phyloP scores from a whole-genome alignment of 345 rosid species.

The Lepidium africanum region DNA sequence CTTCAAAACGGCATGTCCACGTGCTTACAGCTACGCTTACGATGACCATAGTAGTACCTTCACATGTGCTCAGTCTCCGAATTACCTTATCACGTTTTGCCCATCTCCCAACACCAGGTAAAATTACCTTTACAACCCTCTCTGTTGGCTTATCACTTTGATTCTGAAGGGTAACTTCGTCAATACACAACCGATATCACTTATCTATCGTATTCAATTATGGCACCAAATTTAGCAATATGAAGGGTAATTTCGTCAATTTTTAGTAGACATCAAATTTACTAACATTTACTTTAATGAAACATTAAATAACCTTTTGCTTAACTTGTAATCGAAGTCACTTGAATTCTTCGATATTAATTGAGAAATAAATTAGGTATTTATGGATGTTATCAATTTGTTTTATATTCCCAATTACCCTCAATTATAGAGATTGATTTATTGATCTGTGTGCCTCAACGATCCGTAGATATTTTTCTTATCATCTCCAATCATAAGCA shows the following conservation, averaged over 20 bases:
- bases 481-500: neutral
- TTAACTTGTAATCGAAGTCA: slow-evolving; percentile 8
- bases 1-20: slow-evolving; percentile 80
- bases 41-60: slow-evolving; percentile 92
- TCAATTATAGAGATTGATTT: neutral
- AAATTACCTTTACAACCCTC: neutral
- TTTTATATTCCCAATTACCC: neutral
- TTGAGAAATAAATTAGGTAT: neutral
- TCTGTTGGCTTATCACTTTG: fast-evolving
- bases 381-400: neutral
- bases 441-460: slow-evolving; percentile 18
- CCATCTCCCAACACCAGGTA: slow-evolving; percentile 78
- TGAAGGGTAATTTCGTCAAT: neutral
- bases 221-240: neutral
- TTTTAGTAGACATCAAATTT: neutral
- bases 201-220: too few species aligned
- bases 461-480: neutral
- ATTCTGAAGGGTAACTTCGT: neutral
- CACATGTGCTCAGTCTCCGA: slow-evolving; percentile 65
- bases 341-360: neutral
- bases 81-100: slow-evolving; percentile 83
- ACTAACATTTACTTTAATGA: too few species aligned
- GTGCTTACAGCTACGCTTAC: slow-evolving; percentile 95
- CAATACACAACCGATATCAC: neutral
- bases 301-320: neutral